Conservation (phyloP, 176 grass and related monocot species). For the Rhynchospora tenuis region DNA sequence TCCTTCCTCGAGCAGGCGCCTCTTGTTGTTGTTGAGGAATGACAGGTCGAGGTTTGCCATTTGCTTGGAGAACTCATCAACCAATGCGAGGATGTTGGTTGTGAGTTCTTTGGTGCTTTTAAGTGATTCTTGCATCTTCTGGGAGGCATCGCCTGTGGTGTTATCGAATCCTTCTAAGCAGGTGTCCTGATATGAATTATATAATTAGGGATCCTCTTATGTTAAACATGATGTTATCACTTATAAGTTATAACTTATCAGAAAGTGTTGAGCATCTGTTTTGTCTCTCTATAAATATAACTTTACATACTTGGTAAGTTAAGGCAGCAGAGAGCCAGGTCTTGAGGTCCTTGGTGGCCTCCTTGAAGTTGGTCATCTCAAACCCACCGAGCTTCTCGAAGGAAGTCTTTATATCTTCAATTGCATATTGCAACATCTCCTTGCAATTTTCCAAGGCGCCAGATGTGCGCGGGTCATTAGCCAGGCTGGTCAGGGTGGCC, state of each 20-base stretch:
- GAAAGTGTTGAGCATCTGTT: neutral
- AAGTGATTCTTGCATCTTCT: slow-evolving; percentile 53
- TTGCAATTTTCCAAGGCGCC: slow-evolving; percentile 62
- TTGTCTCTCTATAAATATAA: neutral
- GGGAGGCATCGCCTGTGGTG: slow-evolving; percentile 47
- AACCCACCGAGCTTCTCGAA: slow-evolving; percentile 52
- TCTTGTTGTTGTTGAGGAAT: slow-evolving; percentile 25
- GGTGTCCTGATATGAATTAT: slow-evolving; percentile 37
- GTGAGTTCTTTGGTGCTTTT: slow-evolving; percentile 68
- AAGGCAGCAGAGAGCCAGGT: slow-evolving; percentile 73
- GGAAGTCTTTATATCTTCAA: slow-evolving; percentile 55
- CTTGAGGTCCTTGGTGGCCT: slow-evolving; percentile 61
- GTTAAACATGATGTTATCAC: neutral
- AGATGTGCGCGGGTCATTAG: slow-evolving; percentile 52
- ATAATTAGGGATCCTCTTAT: neutral
- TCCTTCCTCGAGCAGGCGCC: slow-evolving; percentile 24
- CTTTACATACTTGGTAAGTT: slow-evolving; percentile 36
- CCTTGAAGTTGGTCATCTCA: slow-evolving; percentile 54
- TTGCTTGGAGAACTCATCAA: slow-evolving; percentile 42
- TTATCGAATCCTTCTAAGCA: slow-evolving; percentile 76
- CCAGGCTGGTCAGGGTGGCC: slow-evolving; percentile 33
- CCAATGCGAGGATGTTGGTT: slow-evolving; percentile 61
- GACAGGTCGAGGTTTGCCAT: slow-evolving; percentile 21
- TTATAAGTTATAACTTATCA: too few relatives aligned
- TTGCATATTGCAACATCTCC: slow-evolving; percentile 70